Evolutionary conservation across 2,329 filamentous ascomycete species (phyloP), one percentile per base, ranked within the genome.

Genomic region (Lecanicillium sp.): DNA sequence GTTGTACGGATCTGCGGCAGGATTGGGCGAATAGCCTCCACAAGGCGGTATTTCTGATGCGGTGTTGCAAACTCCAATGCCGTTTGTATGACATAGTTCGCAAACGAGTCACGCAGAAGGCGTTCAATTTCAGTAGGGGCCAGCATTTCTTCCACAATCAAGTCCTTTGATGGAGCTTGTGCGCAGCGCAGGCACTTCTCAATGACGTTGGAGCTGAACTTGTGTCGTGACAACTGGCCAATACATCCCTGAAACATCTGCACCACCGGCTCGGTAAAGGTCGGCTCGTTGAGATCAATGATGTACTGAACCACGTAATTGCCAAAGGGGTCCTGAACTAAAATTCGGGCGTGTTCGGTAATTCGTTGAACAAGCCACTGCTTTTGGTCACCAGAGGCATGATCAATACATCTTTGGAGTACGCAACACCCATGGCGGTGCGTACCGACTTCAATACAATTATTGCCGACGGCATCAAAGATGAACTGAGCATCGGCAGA

Each of bases 231-330:
- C 13, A 75, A 75, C 62, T 62, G 74, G 54, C 58, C 83, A 67
- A 77, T 85, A 69, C 71, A 73, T 51, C 83, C 83, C 40, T 74
- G 67, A 68, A 98, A 95, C 54, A 80, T 82, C 38, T 73, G 68
- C 44, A 94, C 92, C 29, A 98, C 71, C 4, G 90, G 90, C 53
- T 92, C 84, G 1, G 90, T 95, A 64, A 95, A 95, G 50, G 70
- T 71, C 11, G 83, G 72, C 56, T 98, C 88, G 48, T 88, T 88
- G 39, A 96, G 75, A 57, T 96, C 92, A 50, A 98, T 79, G 56
- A 98, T 96, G 66, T 98, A 98, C 65, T 98, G 92, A 36, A 98
- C 85, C 36, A 98, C 92, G 49, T 98, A 98, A 64, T 98, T 98
- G 56, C 92, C 92, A 51, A 95, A 98, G 0, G 92, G 90, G 59